Conservation (phyloP, 1,284 basidiomycete species). For the Tilletia horrida region DNA sequence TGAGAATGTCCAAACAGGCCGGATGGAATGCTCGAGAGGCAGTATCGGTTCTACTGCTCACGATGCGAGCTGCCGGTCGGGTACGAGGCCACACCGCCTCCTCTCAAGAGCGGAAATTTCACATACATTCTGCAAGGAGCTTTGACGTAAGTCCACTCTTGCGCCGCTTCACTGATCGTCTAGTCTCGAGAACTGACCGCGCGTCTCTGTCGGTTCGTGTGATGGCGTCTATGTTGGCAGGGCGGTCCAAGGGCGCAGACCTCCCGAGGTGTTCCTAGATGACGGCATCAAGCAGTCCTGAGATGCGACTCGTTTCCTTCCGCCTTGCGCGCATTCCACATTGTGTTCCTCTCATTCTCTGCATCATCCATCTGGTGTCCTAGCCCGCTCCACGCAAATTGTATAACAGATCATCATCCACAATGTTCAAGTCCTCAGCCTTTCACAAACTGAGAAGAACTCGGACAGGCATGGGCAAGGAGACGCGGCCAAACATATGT, state of each 20-base stretch:
- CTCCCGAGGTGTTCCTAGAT: background rate
- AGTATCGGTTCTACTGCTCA: conserved; percentile 43
- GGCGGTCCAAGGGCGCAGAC: conserved; percentile 5
- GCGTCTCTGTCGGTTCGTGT: background rate
- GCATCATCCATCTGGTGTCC: background rate
- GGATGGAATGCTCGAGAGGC: conserved; percentile 40
- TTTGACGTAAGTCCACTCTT: conserved; percentile 24
- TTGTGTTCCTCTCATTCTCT: background rate
- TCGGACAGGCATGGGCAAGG: too few relatives aligned
- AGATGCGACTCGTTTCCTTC: conserved; percentile 17
- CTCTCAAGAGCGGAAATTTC: conserved; percentile 47
- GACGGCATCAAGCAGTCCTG: conserved; percentile 21
- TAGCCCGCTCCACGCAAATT: too few relatives aligned
- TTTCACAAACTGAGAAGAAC: too few relatives aligned
- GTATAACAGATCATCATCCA: background rate
- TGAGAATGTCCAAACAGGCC: too few relatives aligned
- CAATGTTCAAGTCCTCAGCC: too few relatives aligned
- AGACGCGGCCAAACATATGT: too few relatives aligned
- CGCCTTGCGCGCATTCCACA: background rate
- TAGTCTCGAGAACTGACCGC: too few relatives aligned
- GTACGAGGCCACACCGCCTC: conserved; percentile 49
- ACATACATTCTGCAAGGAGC: conserved; percentile 45
- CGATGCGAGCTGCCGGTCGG: conserved; percentile 45
- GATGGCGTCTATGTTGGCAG: too few relatives aligned
- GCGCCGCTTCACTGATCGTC: background rate